phyloP scores from a whole-genome alignment of 805 yeast genomes.

The Candida gorgasii region DNA sequence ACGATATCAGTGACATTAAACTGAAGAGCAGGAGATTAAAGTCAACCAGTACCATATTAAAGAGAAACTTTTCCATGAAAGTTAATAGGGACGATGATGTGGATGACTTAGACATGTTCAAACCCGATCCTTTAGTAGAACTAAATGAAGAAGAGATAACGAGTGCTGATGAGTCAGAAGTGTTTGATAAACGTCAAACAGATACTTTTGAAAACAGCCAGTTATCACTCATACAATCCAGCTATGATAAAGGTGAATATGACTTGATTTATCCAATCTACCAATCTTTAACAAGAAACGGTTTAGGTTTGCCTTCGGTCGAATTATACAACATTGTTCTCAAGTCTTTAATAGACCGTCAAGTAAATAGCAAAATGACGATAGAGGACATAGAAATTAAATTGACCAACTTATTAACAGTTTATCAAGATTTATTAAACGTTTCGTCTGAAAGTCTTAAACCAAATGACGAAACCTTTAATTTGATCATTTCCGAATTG shows the following conservation, averaged over 20 bases:
- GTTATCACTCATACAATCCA: conserved; percentile 6
- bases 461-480: conserved; percentile 58
- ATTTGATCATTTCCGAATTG: conserved; percentile 48
- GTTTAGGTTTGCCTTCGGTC: conserved; percentile 46
- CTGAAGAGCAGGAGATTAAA: neutral
- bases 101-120: too few species aligned
- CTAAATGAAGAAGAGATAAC: neutral
- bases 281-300: conserved; percentile 41
- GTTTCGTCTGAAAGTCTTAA: conserved; percentile 28
- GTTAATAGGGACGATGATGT: neutral
- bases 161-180: neutral
- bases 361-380: conserved; percentile 37
- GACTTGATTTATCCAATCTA: conserved; percentile 41
- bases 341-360: conserved; percentile 52
- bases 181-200: neutral
- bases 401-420: conserved; percentile 61
- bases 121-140: too few species aligned
- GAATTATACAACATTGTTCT: conserved; percentile 56
- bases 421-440: conserved; percentile 64
- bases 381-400: conserved; percentile 52
- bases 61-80: conserved; percentile 4
- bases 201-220: conserved; percentile 10
- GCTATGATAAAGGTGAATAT: conserved; percentile 21
- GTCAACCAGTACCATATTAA: conserved; percentile 1
- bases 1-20: conserved; percentile 20